These are phyloP conservation scores for Pseudotulostoma volvatum DNA, from an alignment of 495 filamentous ascomycete genomes.

Conservation along the genomic window DNA sequence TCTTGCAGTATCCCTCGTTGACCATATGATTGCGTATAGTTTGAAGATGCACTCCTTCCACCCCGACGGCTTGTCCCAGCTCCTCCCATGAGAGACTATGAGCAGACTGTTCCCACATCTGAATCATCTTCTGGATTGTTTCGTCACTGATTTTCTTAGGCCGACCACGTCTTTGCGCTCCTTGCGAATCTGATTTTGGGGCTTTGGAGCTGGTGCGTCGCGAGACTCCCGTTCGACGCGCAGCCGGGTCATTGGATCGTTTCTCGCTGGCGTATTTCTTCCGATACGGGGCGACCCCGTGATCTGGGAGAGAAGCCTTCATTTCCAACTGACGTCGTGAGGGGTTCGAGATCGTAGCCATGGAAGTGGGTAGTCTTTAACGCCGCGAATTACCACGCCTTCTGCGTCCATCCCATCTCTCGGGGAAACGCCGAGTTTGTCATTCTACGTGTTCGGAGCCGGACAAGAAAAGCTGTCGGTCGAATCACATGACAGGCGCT, in stretches of 20 bases:
- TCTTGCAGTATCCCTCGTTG: slow-evolving; percentile 6
- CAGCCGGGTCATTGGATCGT: neutral
- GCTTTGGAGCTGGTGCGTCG: neutral
- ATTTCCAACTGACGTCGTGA: neutral
- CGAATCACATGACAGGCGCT: no score
- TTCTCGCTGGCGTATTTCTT: neutral
- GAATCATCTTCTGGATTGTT: slow-evolving; percentile 5
- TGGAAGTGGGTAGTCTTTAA: neutral
- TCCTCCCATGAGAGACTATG: slow-evolving; percentile 4
- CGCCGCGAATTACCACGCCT: slow-evolving; percentile 5
- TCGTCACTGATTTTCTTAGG: slow-evolving; percentile 7
- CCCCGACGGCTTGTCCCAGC: slow-evolving; percentile 3
- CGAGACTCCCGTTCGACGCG: neutral
- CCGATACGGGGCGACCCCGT: neutral
- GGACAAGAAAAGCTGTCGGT: no score
- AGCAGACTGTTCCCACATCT: slow-evolving; percentile 2
- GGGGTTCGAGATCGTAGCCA: neutral
- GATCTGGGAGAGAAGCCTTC: neutral
- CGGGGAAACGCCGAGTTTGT: no score
- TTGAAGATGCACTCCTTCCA: slow-evolving; percentile 5
- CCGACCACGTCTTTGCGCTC: slow-evolving; percentile 3
- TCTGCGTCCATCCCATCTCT: slow-evolving; percentile 7
- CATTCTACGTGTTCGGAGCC: no score
- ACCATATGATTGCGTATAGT: slow-evolving; percentile 6
- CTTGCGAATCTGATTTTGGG: slow-evolving; percentile 1